These are phyloP conservation scores for Stachybotrys echinatus DNA, from an alignment of 2,329 filamentous ascomycete species.

Conservation along the genomic window DNA sequence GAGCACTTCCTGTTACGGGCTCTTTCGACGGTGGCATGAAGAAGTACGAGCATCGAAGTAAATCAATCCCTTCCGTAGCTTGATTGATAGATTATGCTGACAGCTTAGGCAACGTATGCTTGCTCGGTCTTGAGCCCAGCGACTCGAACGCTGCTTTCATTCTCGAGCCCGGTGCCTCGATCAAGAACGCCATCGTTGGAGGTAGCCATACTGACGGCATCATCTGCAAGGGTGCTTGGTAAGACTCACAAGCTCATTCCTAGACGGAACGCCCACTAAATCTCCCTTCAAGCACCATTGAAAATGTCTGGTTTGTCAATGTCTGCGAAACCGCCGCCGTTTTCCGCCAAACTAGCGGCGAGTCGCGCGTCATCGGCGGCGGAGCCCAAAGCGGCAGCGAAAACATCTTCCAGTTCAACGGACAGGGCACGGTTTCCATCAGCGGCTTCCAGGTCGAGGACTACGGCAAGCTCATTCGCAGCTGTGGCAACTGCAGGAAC, in stretches of 20 bases:
- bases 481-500: neutral
- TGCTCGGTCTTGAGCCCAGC: neutral
- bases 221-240: neutral
- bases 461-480: slow-evolving; percentile 1
- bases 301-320: neutral
- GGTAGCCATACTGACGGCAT: neutral
- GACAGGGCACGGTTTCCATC: neutral
- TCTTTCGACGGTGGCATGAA: neutral
- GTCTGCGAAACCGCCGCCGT: neutral
- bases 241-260: neutral
- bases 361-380: slow-evolving; percentile 3
- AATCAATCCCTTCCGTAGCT: neutral
- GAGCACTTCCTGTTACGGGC: too few relatives aligned
- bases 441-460: neutral
- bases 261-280: neutral
- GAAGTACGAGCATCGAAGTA: neutral
- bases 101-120: neutral
- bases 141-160: neutral
- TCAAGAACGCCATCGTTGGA: slow-evolving; percentile 1
- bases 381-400: slow-evolving; percentile 2
- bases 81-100: neutral
- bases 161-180: neutral
- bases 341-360: neutral
- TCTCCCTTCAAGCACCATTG: neutral
- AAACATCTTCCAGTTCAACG: neutral